Evolutionary conservation across 331 rosid species (phyloP).

Genomic region (Rosa hybrid): DNA sequence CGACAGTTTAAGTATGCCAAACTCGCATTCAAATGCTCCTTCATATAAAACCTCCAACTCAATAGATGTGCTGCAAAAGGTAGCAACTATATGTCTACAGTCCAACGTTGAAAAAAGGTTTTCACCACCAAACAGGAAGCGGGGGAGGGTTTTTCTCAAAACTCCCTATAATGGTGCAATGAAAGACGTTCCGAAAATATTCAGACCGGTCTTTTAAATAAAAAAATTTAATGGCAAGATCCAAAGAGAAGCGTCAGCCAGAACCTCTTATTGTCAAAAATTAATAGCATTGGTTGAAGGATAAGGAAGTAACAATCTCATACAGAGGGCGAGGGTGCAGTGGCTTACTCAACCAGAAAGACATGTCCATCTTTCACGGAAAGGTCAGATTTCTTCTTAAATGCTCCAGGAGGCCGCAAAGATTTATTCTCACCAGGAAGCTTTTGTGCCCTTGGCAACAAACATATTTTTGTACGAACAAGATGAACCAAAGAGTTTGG

Average conservation of each 20-base stretch:
- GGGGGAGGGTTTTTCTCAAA: not conserved
- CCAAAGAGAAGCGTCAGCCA: not conserved
- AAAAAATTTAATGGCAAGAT: not conserved
- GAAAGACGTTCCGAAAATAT: not conserved
- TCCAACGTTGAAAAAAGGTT: not conserved
- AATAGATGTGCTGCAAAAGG: not conserved
- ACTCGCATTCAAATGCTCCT: not conserved
- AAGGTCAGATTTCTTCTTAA: constrained; percentile 94
- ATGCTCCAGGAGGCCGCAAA: constrained; percentile 95
- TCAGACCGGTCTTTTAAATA: not conserved
- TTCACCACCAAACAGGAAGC: not conserved
- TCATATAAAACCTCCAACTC: not conserved
- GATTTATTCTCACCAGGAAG: constrained; percentile 90
- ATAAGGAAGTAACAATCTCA: constrained; percentile 9
- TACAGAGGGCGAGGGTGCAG: not conserved
- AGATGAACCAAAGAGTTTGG: constrained; percentile 93
- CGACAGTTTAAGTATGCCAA: not conserved
- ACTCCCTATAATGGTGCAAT: not conserved
- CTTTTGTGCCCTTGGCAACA: constrained; percentile 79
- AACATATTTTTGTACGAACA: constrained; percentile 80
- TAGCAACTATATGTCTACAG: not conserved
- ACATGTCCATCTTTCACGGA: constrained; percentile 95
- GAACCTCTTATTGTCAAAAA: not conserved
- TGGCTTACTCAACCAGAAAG: constrained; percentile 85
- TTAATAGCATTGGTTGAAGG: not conserved